phyloP scores from a whole-genome alignment of 257 asterid species.

The Osmanthus fragrans region DNA sequence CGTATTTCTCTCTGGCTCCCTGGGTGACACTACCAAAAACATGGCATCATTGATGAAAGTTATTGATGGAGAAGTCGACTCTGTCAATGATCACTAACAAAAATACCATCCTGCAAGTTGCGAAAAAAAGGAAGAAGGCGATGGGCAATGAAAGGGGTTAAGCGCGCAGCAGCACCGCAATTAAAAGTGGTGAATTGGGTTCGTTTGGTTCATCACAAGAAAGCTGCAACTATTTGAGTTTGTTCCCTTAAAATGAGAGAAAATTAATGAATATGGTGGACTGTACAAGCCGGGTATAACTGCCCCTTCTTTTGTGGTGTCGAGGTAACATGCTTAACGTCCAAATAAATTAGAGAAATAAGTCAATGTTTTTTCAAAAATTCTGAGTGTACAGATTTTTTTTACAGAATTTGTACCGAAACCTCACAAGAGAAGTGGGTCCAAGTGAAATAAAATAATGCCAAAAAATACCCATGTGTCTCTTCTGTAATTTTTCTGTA shows the following conservation, averaged over 20 bases:
- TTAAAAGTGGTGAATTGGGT: slow-evolving; percentile 32
- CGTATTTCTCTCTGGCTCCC: background rate
- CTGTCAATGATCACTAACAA: slow-evolving; percentile 2
- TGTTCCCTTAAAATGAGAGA: slow-evolving; percentile 19
- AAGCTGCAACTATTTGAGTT: slow-evolving; percentile 20
- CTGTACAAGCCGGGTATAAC: background rate
- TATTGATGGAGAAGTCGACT: background rate
- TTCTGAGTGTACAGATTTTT: too few species aligned
- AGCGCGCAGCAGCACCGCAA: slow-evolving; percentile 18
- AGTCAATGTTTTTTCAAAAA: too few species aligned
- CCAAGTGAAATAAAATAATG: too few species aligned
- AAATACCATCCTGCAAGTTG: background rate
- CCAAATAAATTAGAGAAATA: background rate
- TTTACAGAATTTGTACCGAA: too few species aligned
- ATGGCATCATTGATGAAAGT: background rate
- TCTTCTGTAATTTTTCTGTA: too few species aligned
- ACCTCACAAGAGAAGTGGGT: too few species aligned
- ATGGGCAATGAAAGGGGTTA: too few species aligned
- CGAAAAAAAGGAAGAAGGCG: background rate
- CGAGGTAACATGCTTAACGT: background rate
- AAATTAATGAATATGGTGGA: background rate
- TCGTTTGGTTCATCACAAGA: slow-evolving; percentile 36
- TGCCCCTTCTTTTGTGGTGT: background rate
- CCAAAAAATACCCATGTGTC: too few species aligned
- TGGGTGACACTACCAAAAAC: background rate